Evolutionary conservation across 2,329 filamentous ascomycete species (phyloP).

Genomic region (Trichoderma endophyticum): DNA sequence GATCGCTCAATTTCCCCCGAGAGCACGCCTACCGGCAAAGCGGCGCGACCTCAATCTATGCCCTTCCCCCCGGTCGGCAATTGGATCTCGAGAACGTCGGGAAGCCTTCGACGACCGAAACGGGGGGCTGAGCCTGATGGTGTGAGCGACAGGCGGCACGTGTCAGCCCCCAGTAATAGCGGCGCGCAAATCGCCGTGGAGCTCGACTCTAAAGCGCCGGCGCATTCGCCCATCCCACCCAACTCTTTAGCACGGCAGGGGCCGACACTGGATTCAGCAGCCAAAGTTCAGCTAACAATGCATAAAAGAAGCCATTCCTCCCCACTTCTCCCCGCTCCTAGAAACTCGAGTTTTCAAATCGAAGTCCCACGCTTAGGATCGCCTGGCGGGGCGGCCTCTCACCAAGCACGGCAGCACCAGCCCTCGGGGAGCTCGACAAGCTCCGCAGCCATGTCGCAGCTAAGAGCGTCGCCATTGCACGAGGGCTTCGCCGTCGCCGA

Average conservation of each 20-base stretch:
- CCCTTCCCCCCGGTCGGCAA: constrained; percentile 55
- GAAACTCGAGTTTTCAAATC: constrained; percentile 53
- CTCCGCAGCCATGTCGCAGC: constrained; percentile 40
- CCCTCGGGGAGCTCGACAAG: constrained; percentile 43
- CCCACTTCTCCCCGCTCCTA: constrained; percentile 54
- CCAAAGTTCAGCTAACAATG: constrained; percentile 14
- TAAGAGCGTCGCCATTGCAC: constrained; percentile 28
- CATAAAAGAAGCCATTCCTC: constrained; percentile 47
- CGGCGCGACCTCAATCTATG: constrained; percentile 56
- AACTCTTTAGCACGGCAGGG: constrained; percentile 20
- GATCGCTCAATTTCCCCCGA: constrained; percentile 30
- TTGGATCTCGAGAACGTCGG: constrained; percentile 53
- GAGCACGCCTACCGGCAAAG: constrained; percentile 42
- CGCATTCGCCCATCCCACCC: constrained; percentile 25
- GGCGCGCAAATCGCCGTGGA: constrained; percentile 31
- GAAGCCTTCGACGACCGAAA: constrained; percentile 56
- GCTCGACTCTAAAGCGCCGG: constrained; percentile 21
- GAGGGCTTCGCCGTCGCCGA: constrained; percentile 57
- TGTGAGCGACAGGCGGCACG: constrained; percentile 48
- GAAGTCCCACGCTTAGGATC: constrained; percentile 50
- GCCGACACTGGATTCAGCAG: constrained; percentile 20
- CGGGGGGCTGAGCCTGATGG: constrained; percentile 42
- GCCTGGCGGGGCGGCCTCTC: constrained; percentile 37
- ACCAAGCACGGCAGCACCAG: constrained; percentile 39
- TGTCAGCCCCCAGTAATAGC: constrained; percentile 48